phyloP scores from a whole-genome alignment of 2,329 filamentous ascomycete species.

The Aspergillus carbonarius region DNA sequence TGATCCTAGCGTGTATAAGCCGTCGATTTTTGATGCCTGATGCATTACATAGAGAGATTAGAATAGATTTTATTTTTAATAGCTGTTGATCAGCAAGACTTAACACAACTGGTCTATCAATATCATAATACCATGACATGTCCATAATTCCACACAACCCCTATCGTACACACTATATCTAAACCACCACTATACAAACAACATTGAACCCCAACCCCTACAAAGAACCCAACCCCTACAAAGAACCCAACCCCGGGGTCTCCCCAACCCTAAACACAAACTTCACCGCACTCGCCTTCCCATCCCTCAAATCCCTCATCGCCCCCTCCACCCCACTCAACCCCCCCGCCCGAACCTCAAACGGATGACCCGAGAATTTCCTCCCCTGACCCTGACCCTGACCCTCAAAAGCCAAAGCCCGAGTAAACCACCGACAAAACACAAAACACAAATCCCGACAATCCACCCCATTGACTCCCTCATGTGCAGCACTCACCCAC shows the following conservation, averaged over 20 bases:
- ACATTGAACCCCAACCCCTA: too few relatives aligned
- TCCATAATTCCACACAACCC: too few relatives aligned
- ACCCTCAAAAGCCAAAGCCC: conserved; percentile 34
- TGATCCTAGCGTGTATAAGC: conserved; percentile 21
- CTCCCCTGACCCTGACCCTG: conserved; percentile 33
- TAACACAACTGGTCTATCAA: too few relatives aligned
- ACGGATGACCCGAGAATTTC: conserved; percentile 50
- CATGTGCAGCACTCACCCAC: conserved; percentile 7
- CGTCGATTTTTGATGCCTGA: conserved; percentile 18
- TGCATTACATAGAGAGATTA: neutral
- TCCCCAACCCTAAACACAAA: conserved; percentile 55
- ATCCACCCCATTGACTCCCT: conserved; percentile 3
- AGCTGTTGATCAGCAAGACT: too few relatives aligned
- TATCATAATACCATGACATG: too few relatives aligned
- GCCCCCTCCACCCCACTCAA: conserved; percentile 54
- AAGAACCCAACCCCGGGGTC: conserved; percentile 30
- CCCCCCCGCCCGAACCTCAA: conserved; percentile 52
- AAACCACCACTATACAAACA: too few relatives aligned
- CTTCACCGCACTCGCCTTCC: conserved; percentile 63
- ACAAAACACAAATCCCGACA: conserved; percentile 38
- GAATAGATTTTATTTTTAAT: neutral
- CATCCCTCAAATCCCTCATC: conserved; percentile 56
- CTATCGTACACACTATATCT: too few relatives aligned
- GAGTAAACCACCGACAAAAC: conserved; percentile 46
- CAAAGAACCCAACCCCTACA: too few relatives aligned